Percentiles rank a stretch among this genome's conserved stretches.
These are phyloP conservation scores for Tubosaeta brunneosetosa DNA, from an alignment of 768 basidiomycete species.

Conservation along the genomic window DNA sequence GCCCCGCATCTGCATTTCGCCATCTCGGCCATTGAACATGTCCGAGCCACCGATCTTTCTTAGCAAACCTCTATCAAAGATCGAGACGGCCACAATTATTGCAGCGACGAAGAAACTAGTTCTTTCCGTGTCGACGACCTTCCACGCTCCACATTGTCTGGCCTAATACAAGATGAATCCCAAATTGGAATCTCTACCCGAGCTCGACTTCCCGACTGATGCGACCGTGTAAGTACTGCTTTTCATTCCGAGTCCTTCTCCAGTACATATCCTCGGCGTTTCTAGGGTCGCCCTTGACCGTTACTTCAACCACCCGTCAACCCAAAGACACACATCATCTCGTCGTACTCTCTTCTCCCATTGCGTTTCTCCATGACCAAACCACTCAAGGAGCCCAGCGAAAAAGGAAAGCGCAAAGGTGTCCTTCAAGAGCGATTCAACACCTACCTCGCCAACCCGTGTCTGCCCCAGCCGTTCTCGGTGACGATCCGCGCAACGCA, in stretches of 20 bases:
- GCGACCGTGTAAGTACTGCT: slow-evolving; percentile 7
- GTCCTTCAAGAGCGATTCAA: slow-evolving; percentile 11
- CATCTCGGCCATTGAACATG: slow-evolving; percentile 4
- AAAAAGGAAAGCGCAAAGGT: slow-evolving; percentile 6
- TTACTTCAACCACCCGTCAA: slow-evolving; percentile 14
- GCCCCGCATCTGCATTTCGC: slow-evolving; percentile 7
- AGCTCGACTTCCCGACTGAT: slow-evolving; percentile 13
- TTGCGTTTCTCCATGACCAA: slow-evolving; percentile 15
- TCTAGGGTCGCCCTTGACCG: slow-evolving; percentile 17
- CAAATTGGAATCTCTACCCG: slow-evolving; percentile 2
- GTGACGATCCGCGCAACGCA: not conserved
- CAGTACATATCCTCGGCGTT: not conserved
- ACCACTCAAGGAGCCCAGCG: slow-evolving; percentile 3
- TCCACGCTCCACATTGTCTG: slow-evolving; percentile 22
- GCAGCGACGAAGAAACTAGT: slow-evolving; percentile 9
- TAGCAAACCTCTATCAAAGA: not conserved
- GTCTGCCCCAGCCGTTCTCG: slow-evolving; percentile 9
- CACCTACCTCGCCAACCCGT: slow-evolving; percentile 12
- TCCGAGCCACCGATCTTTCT: slow-evolving; percentile 7
- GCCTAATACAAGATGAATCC: slow-evolving; percentile 22
- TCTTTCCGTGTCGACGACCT: slow-evolving; percentile 11
- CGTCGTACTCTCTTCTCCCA: slow-evolving; percentile 12
- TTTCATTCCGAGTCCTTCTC: not conserved
- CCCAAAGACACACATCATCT: slow-evolving; percentile 17
- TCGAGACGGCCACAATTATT: slow-evolving; percentile 10